Evolutionary conservation across 371 early-diverging fungal species (phyloP), one percentile per base, ranked within the genome.

Genomic region (Haplosporangium sp.): DNA sequence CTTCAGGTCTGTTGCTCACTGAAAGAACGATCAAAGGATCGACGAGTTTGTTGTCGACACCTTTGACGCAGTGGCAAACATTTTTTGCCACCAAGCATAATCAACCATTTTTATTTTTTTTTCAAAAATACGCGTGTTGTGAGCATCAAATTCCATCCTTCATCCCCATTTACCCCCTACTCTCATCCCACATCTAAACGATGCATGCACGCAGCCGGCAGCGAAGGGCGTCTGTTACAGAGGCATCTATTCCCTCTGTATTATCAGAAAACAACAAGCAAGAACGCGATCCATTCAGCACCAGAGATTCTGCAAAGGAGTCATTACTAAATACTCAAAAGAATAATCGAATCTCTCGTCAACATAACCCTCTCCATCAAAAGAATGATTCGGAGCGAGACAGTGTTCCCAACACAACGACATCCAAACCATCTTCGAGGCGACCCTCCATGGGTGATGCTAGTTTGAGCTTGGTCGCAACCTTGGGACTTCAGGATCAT

Each of bases 401-500:
- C 42, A 18, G 3, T 40, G 56, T 41, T 10, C 16, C 20, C 40
- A 16, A 43, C 18, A 9, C 29, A 0, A 16, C 45, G 1, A 41
- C 29, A 16, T 53, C 63, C 13, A 54, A n/a, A 52, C 41, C 18
- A 13, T 1, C 29, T 54, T 52, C 52, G 13, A 51, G 7, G 16
- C 53, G 40, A 23, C 21, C 57, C 21, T 14, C 45, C 12, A 1
- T 41, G 12, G 11, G 12, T 14, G 57, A 64, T 9, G 13, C 6
- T 8, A 37, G 45, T 2, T 36, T 53, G 13, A 42, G 20, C 43
- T n/a, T 59, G n/a, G 16, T 45, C 18, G 59, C 59, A 41, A 54
- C 57, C 43, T 37, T 37, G 16, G 57, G 42, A 12, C 20, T 70
- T 21, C 70, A 70, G 29, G 64, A 70, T 6, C 64, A 59, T 40